Evolutionary conservation across 2,329 filamentous ascomycete genomes (phyloP), one percentile per base, ranked within the genome.

Genomic region (Parasarocladium wereldwijsianum): DNA sequence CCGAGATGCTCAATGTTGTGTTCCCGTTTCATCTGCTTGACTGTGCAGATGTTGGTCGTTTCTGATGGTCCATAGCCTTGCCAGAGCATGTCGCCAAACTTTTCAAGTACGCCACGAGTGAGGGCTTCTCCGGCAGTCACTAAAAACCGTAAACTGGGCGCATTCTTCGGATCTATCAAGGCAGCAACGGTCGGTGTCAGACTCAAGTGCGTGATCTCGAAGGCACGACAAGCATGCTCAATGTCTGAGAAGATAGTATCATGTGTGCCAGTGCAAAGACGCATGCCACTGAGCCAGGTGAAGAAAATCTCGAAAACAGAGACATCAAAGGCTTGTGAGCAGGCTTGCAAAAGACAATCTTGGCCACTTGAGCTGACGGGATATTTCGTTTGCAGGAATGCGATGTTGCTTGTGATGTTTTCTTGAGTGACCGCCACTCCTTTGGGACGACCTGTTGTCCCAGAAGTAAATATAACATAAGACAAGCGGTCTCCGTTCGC

Each of bases 291-390:
- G 26, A 69, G 67, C 78, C 84, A 92, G 0, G 83, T 62, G 42
- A 83, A 92, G 47, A 93, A 87, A 10, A 92, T 86, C 43, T 93
- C 85, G 45, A 92, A 92, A 0, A 92, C 79, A 1, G 83, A 92
- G 2, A 92, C 75, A 44, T 92, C 82, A 44, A 92, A 93, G 0
- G 77, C 78, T 44, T 85, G 80, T 1, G 82, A 87, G 44, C 80
- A 92, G 3, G 80, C 72, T 50, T 93, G 85, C 0, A 93, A 58
- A 18, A 93, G 58, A n/a, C 73, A 66, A 1, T 73, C 67, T 1
- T 51, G 41, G 2, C 41, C 41, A 1, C 21, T 23, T 6, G 34
- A 17, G 1, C 53, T 45, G 0, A 57, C 55, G 0, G 80, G 78
- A 43, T 92, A 93, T 0, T 81, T 55, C 3, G 61, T 55, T 3